These are phyloP conservation scores for Solanum ahanhuiri DNA, from an alignment of 257 asterid species.

Conservation along the genomic window DNA sequence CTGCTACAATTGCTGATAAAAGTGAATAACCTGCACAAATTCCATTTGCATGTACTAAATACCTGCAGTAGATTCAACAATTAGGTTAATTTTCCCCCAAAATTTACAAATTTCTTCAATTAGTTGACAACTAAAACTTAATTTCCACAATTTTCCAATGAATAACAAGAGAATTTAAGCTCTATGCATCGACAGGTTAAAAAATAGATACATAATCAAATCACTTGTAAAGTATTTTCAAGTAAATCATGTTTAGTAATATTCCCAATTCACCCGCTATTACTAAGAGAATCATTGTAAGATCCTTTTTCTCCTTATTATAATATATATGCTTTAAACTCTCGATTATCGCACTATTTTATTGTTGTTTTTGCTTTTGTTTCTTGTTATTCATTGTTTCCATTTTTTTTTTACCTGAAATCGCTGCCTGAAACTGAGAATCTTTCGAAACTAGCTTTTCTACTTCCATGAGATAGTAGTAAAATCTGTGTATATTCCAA, in stretches of 20 bases:
- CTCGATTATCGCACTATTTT: not conserved
- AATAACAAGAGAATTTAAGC: not conserved
- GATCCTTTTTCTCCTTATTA: not conserved
- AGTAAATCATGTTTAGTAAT: not conserved
- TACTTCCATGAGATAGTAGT: too few relatives aligned
- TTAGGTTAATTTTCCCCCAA: not conserved
- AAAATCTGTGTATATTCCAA: too few relatives aligned
- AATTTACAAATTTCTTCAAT: not conserved
- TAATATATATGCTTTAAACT: not conserved
- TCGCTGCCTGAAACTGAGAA: too few relatives aligned
- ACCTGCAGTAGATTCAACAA: conserved; percentile 20
- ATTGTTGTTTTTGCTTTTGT: too few relatives aligned
- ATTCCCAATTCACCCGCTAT: not conserved
- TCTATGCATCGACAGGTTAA: not conserved
- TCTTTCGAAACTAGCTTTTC: not conserved
- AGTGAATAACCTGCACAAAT: conserved; percentile 92
- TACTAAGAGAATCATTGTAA: not conserved
- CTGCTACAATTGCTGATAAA: conserved; percentile 64
- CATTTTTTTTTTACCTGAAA: too few relatives aligned
- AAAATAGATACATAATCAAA: not conserved
- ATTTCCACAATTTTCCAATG: not conserved
- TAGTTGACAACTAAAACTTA: not conserved
- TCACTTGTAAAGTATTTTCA: not conserved
- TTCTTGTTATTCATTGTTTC: too few relatives aligned
- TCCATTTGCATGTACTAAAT: conserved; percentile 82